Percentiles rank a stretch among this genome's conserved stretches.
phyloP scores from a whole-genome alignment of 371 early-diverging fungal species.

The Lichtheimia hyalospora region DNA sequence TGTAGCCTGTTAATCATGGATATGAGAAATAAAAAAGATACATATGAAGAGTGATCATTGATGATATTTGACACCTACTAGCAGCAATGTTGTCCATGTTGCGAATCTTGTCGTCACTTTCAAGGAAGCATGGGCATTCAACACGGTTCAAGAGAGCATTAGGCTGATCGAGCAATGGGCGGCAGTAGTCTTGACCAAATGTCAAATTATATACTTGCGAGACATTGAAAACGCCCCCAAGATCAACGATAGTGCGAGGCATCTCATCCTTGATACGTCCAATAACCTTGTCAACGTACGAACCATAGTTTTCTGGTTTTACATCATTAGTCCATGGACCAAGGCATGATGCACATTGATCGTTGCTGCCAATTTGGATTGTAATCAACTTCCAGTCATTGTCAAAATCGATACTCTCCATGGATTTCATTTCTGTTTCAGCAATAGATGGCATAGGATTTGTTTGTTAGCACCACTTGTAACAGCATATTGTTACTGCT shows the following conservation, averaged over 20 bases:
- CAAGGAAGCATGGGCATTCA: constrained; percentile 16
- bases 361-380: constrained; percentile 41
- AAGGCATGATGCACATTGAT: constrained; percentile 21
- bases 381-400: constrained; percentile 48
- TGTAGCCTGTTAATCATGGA: constrained; percentile 3
- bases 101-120: not conserved
- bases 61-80: not conserved
- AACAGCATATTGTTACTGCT: not conserved
- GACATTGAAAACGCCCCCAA: constrained; percentile 17
- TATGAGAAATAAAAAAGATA: no score
- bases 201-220: constrained; percentile 13
- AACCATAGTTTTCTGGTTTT: constrained; percentile 11
- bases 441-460: not conserved
- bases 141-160: constrained; percentile 9
- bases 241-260: constrained; percentile 12
- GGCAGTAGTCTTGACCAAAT: constrained; percentile 11
- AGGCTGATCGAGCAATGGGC: not conserved
- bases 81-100: constrained; percentile 5
- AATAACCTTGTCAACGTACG: constrained; percentile 10
- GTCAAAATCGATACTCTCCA: constrained; percentile 12
- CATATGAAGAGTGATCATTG: not conserved
- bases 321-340: constrained; percentile 2
- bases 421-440: constrained; percentile 18
- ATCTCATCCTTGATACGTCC: constrained; percentile 9
- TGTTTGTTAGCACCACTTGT: not conserved